Conservation (phyloP, 345 rosid species). For the Eucalyptus caleyi region DNA sequence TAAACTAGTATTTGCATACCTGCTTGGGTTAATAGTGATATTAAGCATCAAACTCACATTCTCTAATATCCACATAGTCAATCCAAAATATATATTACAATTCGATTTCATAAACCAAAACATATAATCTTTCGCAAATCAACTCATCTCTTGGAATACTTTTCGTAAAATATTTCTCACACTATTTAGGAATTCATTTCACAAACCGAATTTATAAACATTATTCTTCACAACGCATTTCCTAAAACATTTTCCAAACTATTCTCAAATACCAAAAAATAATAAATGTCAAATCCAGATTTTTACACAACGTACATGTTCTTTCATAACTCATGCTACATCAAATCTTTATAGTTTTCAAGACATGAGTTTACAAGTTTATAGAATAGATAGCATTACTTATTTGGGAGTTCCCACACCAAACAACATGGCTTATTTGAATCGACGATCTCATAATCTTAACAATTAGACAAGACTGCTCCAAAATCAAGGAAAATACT, state of each 20-base stretch:
- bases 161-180: neutral
- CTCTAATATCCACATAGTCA: neutral
- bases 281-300: neutral
- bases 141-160: neutral
- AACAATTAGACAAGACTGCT: neutral
- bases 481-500: neutral
- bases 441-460: fast-evolving
- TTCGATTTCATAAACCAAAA: too few relatives aligned
- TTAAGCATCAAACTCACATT: too few relatives aligned
- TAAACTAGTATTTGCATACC: too few relatives aligned
- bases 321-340: neutral
- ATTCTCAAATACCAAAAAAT: neutral
- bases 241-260: neutral
- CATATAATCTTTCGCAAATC: neutral
- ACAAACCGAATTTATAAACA: neutral
- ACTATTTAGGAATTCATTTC: neutral
- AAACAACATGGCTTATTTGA: fast-evolving
- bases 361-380: neutral
- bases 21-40: too few relatives aligned
- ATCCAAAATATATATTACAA: too few relatives aligned
- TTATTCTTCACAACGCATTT: neutral
- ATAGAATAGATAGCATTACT: neutral
- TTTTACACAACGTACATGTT: neutral
- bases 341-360: neutral
- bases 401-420: neutral